Evolutionary conservation across 176 grass and related monocot species (phyloP), one percentile per base, ranked within the genome.

Genomic region (Oryza meyeriana): DNA sequence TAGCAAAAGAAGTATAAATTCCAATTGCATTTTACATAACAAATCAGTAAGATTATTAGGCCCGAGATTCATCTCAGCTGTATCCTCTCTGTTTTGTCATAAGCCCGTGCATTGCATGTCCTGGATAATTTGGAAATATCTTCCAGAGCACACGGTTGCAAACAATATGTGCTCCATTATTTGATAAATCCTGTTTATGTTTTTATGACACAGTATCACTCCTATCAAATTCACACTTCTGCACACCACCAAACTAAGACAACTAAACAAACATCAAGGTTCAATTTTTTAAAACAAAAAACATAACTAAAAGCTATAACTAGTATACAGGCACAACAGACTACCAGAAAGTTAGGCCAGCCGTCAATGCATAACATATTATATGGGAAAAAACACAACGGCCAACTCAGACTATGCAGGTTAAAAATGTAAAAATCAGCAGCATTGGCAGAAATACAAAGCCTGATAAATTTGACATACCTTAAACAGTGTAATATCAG

Each of bases 401-500:
- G 29, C 55, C n/a, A 82, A 81, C 40, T 65, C 40, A 65, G 27
- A 83, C 28, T 42, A 65, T 74, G 69, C 36, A 74, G 40, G 44
- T 67, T 44, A 48, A 33, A 52, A 83, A 32, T 26, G 70, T 35
- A 29, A 45, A 64, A 17, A 66, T n/a, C 69, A 44, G 25, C 64
- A 47, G 40, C 77, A 83, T 31, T 61, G 10, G 64, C 14, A 71
- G 32, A 81, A 65, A 77, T 25, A 75, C 38, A 61, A 79, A 85
- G 78, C 52, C 28, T 64, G 42, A 29, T 64, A 71, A 18, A 76
- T 71, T 74, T 29, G 59, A 55, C 55, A 27, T 39, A 94, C 95
- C 92, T 98, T 98, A 76, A 98, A 98, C 24, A 98, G 79, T 79
- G 92, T 88, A 73, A 98, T 98, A 84, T 98, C 92, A 86, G 95